Conservation (phyloP, 2,329 filamentous ascomycete genomes). For the Claviceps spartinae region DNA sequence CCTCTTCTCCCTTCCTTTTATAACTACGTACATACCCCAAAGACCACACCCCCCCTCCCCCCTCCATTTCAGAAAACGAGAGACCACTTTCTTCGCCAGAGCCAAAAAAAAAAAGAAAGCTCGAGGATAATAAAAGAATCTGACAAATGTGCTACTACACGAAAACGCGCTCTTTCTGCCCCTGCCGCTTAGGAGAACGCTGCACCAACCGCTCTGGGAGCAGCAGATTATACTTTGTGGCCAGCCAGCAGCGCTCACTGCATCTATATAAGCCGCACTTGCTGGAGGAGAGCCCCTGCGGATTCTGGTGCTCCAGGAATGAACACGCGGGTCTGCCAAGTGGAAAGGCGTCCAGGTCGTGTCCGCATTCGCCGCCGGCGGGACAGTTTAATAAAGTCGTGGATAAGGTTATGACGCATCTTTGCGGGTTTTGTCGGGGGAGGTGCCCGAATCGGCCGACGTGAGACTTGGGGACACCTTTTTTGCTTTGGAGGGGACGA, state of each 20-base stretch:
- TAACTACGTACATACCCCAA: neutral
- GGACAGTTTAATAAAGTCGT: neutral
- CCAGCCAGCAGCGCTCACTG: neutral
- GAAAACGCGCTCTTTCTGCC: slow-evolving; percentile 1
- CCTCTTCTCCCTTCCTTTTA: neutral
- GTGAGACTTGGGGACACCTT: neutral
- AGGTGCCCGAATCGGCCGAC: neutral
- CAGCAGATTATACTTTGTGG: neutral
- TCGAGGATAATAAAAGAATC: no score
- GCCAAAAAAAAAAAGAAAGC: neutral
- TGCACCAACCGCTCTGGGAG: neutral
- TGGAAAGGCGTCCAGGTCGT: neutral
- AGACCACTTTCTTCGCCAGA: neutral
- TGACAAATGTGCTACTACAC: slow-evolving; percentile 2
- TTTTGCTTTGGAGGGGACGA: neutral
- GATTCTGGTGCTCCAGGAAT: neutral
- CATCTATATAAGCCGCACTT: neutral
- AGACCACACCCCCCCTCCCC: no score
- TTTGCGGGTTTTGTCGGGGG: neutral
- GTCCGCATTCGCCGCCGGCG: neutral
- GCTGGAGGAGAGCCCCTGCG: neutral
- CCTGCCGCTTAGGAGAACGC: neutral
- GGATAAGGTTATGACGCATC: neutral
- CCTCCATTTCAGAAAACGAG: no score
- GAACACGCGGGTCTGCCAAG: neutral